These are phyloP conservation scores for Lithospermum erythrorhizon DNA, from an alignment of 257 asterid species.

Conservation along the genomic window DNA sequence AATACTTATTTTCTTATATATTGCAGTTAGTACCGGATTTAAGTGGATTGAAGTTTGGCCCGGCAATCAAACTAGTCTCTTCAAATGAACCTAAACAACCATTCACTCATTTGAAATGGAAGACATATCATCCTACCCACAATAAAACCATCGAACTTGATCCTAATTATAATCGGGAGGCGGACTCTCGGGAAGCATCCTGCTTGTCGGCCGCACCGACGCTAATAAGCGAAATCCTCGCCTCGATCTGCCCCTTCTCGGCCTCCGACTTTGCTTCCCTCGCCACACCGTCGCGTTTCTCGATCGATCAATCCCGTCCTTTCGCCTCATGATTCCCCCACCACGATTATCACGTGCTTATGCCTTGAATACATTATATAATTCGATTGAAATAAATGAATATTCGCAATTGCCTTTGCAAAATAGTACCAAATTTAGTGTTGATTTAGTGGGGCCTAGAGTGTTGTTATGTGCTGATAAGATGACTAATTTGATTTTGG, in stretches of 20 bases:
- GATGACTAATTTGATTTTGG: slow-evolving; percentile 52
- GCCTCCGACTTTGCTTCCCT: slow-evolving; percentile 60
- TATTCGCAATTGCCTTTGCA: slow-evolving; percentile 42
- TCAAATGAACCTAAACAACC: too few species aligned
- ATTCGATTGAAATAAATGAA: slow-evolving; percentile 36
- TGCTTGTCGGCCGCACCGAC: slow-evolving; percentile 75
- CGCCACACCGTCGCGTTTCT: slow-evolving; percentile 43
- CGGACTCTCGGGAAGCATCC: slow-evolving; percentile 60
- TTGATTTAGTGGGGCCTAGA: slow-evolving; percentile 73
- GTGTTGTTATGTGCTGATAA: slow-evolving; percentile 61
- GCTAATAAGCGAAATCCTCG: slow-evolving; percentile 82
- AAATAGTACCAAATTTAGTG: slow-evolving; percentile 35
- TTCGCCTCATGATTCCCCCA: too few species aligned
- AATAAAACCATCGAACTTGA: background rate
- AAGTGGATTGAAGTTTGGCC: too few species aligned
- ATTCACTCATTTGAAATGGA: too few species aligned
- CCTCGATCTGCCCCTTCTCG: slow-evolving; percentile 71
- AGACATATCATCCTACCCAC: too few species aligned
- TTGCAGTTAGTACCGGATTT: too few species aligned
- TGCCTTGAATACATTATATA: slow-evolving; percentile 41
- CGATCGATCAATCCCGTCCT: too few species aligned
- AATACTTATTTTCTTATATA: too few species aligned
- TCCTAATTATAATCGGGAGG: background rate
- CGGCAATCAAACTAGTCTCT: too few species aligned
- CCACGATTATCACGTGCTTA: slow-evolving; percentile 21